A percentile compares a stretch with the other conserved stretches of the same genome.
These are phyloP conservation scores for Lactifluus volemus DNA, from an alignment of 768 basidiomycete species.

Conservation along the genomic window DNA sequence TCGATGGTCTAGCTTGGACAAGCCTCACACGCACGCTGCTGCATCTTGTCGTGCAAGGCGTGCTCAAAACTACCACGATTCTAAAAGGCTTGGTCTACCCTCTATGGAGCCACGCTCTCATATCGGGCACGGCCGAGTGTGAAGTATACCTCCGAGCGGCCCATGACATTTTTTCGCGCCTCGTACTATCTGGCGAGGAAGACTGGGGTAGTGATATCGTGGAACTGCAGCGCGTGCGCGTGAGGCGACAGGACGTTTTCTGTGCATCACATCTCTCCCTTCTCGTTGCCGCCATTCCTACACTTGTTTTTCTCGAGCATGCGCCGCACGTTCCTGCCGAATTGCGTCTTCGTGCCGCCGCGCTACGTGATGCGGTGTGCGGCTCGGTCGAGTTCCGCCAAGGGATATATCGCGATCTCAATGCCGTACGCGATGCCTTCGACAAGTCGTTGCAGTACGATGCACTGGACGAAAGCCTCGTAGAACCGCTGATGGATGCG, in stretches of 20 bases:
- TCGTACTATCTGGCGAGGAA: slow-evolving; percentile 49
- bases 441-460: slow-evolving; percentile 50
- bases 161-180: slow-evolving; percentile 49
- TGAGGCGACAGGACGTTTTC: slow-evolving; percentile 61
- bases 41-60: slow-evolving; percentile 56
- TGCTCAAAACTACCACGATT: slow-evolving; percentile 63
- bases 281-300: slow-evolving; percentile 56
- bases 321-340: slow-evolving; percentile 43
- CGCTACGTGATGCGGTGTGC: slow-evolving; percentile 52
- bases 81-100: slow-evolving; percentile 71
- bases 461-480: slow-evolving; percentile 40
- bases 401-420: slow-evolving; percentile 68
- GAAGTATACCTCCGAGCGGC: slow-evolving; percentile 51
- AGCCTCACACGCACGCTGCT: slow-evolving; percentile 53
- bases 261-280: slow-evolving; percentile 53
- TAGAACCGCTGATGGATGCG: slow-evolving; percentile 57
- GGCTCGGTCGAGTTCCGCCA: slow-evolving; percentile 60
- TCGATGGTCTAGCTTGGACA: slow-evolving; percentile 58
- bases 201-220: slow-evolving; percentile 40
- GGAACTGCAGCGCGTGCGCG: slow-evolving; percentile 61
- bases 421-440: slow-evolving; percentile 59
- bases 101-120: slow-evolving; percentile 56
- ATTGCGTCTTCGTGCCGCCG: slow-evolving; percentile 39
- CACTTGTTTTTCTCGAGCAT: slow-evolving; percentile 62
- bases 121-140: slow-evolving; percentile 30